Conservation (phyloP, 148 eudicot genomes). For the Heliosperma pusillum region DNA sequence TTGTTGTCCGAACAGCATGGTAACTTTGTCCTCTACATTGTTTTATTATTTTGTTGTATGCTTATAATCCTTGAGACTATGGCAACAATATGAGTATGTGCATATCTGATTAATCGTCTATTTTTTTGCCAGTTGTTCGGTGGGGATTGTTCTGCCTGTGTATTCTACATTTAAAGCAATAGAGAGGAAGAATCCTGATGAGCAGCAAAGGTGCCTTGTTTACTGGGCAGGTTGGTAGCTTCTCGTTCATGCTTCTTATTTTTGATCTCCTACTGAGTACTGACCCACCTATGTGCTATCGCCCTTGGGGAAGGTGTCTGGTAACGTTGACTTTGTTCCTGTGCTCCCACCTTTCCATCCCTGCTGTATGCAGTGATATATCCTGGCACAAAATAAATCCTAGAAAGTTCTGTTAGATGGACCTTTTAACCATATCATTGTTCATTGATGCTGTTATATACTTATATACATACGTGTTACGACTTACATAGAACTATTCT, state of each 20-base stretch:
- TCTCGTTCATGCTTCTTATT: conserved; percentile 3
- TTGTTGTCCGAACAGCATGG: conserved; percentile 75
- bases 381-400: neutral
- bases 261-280: no score
- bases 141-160: conserved; percentile 59
- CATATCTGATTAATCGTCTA: neutral
- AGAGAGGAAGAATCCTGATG: conserved; percentile 63
- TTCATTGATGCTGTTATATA: no score
- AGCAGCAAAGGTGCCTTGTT: conserved; percentile 74
- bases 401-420: neutral
- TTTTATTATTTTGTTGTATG: neutral
- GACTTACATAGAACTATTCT: neutral
- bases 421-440: neutral
- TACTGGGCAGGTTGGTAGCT: conserved; percentile 90
- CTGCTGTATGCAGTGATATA: neutral
- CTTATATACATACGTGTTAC: no score
- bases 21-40: neutral
- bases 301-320: neutral
- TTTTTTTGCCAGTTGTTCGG: conserved; percentile 26
- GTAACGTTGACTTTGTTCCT: neutral
- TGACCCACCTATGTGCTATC: neutral
- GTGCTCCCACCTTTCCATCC: neutral
- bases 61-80: neutral
- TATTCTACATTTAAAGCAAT: conserved; percentile 89
- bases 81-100: neutral